These are phyloP conservation scores for Scheffersomyces insectosa DNA, from an alignment of 1,139 yeast genomes.

Conservation along the genomic window DNA sequence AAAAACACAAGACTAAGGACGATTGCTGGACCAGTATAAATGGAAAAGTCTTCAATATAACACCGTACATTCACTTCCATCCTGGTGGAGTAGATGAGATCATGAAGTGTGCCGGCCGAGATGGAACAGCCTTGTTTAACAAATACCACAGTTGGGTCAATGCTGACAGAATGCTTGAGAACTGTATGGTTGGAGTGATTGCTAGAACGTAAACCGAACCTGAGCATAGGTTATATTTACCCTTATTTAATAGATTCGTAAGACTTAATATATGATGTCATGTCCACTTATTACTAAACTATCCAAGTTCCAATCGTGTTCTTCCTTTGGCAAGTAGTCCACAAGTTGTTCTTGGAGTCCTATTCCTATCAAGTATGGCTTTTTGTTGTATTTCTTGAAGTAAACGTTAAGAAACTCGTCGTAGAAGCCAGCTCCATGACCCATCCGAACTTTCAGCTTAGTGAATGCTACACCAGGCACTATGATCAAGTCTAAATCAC, in stretches of 20 bases:
- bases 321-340: conserved; percentile 58
- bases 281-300: conserved; percentile 48
- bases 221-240: neutral
- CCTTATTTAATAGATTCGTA: neutral
- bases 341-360: conserved; percentile 74
- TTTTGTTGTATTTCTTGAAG: conserved; percentile 23
- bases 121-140: conserved; percentile 78
- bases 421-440: conserved; percentile 93
- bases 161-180: conserved; percentile 76
- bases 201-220: conserved; percentile 4
- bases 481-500: conserved; percentile 64
- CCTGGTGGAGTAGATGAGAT: conserved; percentile 90
- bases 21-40: conserved; percentile 88
- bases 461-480: conserved; percentile 89
- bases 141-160: conserved; percentile 90
- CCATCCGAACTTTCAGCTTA: conserved; percentile 56
- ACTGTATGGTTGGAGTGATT: conserved; percentile 70
- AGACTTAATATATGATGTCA: neutral
- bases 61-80: conserved; percentile 80
- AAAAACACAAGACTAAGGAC: conserved; percentile 52
- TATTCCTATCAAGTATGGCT: conserved; percentile 60
- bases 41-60: conserved; percentile 81
- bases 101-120: conserved; percentile 79
- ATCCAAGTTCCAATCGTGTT: conserved; percentile 71
- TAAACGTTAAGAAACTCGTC: conserved; percentile 72